Evolutionary conservation across 371 early-diverging fungal species (phyloP).

Genomic region (Mycotypha africana): DNA sequence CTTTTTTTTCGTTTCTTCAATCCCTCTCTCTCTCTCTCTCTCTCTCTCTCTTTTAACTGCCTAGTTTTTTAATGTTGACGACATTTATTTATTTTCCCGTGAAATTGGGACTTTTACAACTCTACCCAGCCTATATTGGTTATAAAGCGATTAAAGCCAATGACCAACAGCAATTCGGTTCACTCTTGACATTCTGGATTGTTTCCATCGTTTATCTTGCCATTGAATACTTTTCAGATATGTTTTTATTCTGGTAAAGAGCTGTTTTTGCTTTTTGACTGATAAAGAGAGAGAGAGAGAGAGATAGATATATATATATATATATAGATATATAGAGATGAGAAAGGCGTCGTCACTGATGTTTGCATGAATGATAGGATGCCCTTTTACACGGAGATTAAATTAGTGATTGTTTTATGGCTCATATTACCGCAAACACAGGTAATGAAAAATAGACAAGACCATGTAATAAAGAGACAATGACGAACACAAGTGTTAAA

Average conservation of each 20-base stretch:
- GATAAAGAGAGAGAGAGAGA: no score
- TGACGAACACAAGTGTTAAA: no score
- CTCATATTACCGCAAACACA: conserved; percentile 44
- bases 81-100: conserved; percentile 29
- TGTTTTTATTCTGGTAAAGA: conserved; percentile 40
- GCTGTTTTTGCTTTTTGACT: no score
- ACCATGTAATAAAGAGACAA: no score
- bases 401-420: conserved; percentile 31
- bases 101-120: conserved; percentile 29
- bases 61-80: conserved; percentile 14
- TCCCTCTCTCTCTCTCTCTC: no score
- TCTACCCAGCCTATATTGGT: conserved; percentile 40
- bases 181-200: conserved; percentile 44
- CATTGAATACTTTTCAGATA: conserved; percentile 33
- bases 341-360: no score
- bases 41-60: no score
- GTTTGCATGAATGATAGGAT: no score
- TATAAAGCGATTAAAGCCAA: conserved; percentile 36
- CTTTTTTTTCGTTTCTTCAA: no score
- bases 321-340: background rate
- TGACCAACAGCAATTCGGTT: conserved; percentile 24
- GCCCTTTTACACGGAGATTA: conserved; percentile 39
- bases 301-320: no score
- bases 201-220: conserved; percentile 31
- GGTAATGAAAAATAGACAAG: no score